Base-by-base conservation (phyloP, 148 eudicot genomes). In the Diospyros kaki region DNA sequence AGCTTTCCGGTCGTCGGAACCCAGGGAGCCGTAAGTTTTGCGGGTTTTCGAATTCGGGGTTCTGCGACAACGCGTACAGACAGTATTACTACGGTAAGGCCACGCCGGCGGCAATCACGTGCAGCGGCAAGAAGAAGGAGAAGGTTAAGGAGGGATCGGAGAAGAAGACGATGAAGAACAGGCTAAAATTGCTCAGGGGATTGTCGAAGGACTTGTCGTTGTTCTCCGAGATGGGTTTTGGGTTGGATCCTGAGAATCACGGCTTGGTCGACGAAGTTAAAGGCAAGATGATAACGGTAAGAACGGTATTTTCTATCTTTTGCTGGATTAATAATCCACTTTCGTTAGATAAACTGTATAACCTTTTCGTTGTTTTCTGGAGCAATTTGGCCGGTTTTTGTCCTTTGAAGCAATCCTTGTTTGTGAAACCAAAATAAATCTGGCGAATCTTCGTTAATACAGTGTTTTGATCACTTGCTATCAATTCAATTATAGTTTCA, bases 111-210 rank as follows among this genome's bases (percentile, higher is more conserved):
- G 76, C 41, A 43, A 64, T 69, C 58, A 66, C 62, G 38, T 69
- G 68, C 51, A 75, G 56, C 38, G 59, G 70, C 45, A 74, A 64
- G 69, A 73, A 72, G 40, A 65, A 73, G 73, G 69, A 10, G 15
- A 69, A 44, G 64, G 56, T 13, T 5, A 51, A 80, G 79, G 81
- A 69, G 58, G 73, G 28, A 28, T 41, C 46, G 13, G 11, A 45
- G 54, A 80, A 73, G 78, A 84, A 71, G 67, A 83, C 73, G 68
- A 61, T 65, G 54, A 87, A 90, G 84, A 88, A 88, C 74, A 90
- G 77, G 78, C 56, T 72, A 76, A 86, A 90, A 64, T 65, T 90
- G 79, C 65, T 88, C 53, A 83, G 86, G 79, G 79, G 88, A 71
- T 77, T 90, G 73, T 67, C 76, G 1, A 80, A 77, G 71, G 83